phyloP scores from a whole-genome alignment of 129 eudicot species.

The Pseudognaphalium luteoalbum region DNA sequence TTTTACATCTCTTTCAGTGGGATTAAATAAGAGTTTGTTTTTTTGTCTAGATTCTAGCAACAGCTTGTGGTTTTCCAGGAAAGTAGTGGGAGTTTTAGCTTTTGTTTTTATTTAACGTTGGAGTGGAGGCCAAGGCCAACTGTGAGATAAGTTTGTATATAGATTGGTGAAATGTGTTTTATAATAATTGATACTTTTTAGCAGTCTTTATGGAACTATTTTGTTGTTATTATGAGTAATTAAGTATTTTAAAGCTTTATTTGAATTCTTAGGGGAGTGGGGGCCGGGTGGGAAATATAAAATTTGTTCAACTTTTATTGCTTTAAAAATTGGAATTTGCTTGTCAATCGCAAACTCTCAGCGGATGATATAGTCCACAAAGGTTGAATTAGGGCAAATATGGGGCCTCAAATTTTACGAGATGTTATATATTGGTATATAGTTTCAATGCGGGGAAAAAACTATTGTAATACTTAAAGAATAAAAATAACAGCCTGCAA shows the following conservation, averaged over 20 bases:
- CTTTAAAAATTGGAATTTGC: too few species aligned
- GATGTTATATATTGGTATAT: too few species aligned
- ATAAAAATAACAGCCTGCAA: too few species aligned
- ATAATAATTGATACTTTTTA: background rate
- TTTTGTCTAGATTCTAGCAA: background rate
- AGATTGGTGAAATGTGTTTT: too few species aligned
- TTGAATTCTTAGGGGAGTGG: background rate
- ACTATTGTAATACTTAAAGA: too few species aligned
- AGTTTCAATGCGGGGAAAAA: too few species aligned
- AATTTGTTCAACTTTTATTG: too few species aligned
- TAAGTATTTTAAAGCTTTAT: background rate
- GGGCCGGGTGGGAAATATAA: too few species aligned
- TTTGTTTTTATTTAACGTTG: background rate
- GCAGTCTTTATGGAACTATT: constrained; percentile 8
- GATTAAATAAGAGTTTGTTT: background rate
- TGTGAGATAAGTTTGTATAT: background rate
- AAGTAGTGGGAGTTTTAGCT: background rate
- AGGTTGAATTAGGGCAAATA: too few species aligned
- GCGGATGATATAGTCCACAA: too few species aligned
- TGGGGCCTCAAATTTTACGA: too few species aligned
- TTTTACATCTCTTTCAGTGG: background rate
- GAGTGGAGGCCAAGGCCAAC: constrained; percentile 14
- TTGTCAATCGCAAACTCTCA: too few species aligned
- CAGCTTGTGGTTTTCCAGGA: constrained; percentile 15
- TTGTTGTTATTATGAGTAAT: background rate